phyloP scores from a whole-genome alignment of 805 yeast genomes.

The Metschnikowia aberdeeniae region DNA sequence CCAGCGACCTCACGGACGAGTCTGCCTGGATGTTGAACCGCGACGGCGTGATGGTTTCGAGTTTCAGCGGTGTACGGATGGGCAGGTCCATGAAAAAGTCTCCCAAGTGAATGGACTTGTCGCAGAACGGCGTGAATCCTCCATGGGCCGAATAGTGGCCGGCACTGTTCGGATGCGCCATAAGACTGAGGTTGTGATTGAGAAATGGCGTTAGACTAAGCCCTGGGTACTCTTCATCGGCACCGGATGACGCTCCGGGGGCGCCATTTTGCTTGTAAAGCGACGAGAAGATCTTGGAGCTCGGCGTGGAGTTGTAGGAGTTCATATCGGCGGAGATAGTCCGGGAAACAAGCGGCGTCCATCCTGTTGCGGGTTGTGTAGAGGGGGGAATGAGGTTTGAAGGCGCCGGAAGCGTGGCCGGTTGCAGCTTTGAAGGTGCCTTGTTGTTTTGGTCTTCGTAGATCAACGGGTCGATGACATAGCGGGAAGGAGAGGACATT shows the following conservation, averaged over 20 bases:
- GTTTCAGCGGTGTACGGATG: constrained; percentile 32
- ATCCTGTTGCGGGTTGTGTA: constrained; percentile 24
- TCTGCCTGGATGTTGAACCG: constrained; percentile 23
- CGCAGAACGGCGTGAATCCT: constrained; percentile 40
- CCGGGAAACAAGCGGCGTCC: constrained; percentile 42
- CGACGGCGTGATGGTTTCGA: constrained; percentile 40
- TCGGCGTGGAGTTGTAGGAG: constrained; percentile 36
- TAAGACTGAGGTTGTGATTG: constrained; percentile 29
- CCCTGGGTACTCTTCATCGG: constrained; percentile 25
- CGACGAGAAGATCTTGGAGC: constrained; percentile 21
- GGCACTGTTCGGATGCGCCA: constrained; percentile 21
- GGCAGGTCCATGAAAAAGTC: constrained; percentile 46
- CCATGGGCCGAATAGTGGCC: constrained; percentile 19
- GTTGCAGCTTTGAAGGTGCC: constrained; percentile 4
- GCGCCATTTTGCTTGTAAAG: constrained; percentile 11
- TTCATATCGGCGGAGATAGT: constrained; percentile 33
- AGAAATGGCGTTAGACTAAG: constrained; percentile 41
- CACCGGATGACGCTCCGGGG: constrained; percentile 1
- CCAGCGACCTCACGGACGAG: constrained; percentile 1
- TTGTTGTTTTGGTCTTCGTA: constrained; percentile 7
- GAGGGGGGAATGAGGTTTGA: not conserved
- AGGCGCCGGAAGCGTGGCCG: not conserved
- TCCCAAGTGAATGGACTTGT: constrained; percentile 36
- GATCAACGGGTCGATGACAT: constrained; percentile 32
- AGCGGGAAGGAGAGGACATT: constrained; percentile 34